A percentile compares a stretch with the other conserved stretches of the same genome.
Evolutionary conservation across 2,329 filamentous ascomycete genomes (phyloP).

Genomic region (Exophiala alcalophila): DNA sequence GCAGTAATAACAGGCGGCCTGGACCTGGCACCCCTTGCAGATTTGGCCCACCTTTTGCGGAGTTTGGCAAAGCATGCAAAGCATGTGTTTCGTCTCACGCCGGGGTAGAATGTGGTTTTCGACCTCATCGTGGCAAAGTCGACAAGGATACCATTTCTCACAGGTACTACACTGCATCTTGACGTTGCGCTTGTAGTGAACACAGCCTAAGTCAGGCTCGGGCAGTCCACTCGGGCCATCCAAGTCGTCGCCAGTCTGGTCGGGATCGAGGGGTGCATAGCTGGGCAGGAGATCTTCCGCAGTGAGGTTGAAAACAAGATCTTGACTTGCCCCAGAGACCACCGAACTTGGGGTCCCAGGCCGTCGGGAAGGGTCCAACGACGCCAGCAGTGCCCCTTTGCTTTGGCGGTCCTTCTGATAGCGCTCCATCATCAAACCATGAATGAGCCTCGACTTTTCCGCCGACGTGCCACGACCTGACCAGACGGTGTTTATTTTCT

Average conservation of each 20-base stretch:
- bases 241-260: constrained; percentile 25
- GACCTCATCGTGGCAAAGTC: constrained; percentile 83
- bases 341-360: constrained; percentile 36
- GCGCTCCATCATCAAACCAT: constrained; percentile 66
- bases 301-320: constrained; percentile 40
- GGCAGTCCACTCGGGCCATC: constrained; percentile 47
- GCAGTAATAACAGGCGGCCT: constrained; percentile 87
- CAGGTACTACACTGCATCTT: constrained; percentile 92
- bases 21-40: constrained; percentile 72
- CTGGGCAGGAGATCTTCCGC: constrained; percentile 64
- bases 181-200: constrained; percentile 92
- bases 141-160: constrained; percentile 88
- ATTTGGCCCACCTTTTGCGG: constrained; percentile 77
- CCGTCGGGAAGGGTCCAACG: constrained; percentile 26
- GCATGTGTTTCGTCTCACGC: constrained; percentile 86
- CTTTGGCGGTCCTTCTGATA: constrained; percentile 46
- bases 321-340: constrained; percentile 33
- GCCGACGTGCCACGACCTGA: constrained; percentile 54
- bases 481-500: constrained; percentile 67
- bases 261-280: constrained; percentile 52
- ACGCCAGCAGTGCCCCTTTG: constrained; percentile 31
- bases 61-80: constrained; percentile 91
- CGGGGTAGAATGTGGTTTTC: constrained; percentile 79
- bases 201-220: constrained; percentile 67
- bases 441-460: constrained; percentile 71